A percentile compares a stretch with the other conserved stretches of the same genome.
Evolutionary conservation across 352 stramenopile species (phyloP).

Genomic region (Pelagophyceae sp.): DNA sequence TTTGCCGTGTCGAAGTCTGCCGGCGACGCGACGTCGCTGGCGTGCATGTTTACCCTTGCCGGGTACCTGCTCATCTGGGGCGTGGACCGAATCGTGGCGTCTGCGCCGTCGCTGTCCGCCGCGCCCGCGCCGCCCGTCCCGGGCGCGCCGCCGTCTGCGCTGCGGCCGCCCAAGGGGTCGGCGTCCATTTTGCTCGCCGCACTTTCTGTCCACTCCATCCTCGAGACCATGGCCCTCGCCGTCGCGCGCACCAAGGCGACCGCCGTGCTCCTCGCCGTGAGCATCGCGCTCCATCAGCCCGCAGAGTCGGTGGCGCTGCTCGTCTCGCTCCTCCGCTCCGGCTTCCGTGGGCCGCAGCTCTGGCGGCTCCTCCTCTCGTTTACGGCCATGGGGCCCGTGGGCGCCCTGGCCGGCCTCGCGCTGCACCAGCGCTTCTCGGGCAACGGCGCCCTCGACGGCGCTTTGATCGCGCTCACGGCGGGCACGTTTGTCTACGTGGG

Average conservation of each 20-base stretch:
- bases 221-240: conserved; percentile 70
- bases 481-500: conserved; percentile 78
- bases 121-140: background rate
- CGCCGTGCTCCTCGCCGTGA: conserved; percentile 58
- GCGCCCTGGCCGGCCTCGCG: conserved; percentile 54
- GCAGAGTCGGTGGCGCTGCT: conserved; percentile 70
- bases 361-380: conserved; percentile 61
- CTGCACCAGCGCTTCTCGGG: conserved; percentile 55
- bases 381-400: conserved; percentile 60
- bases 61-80: conserved; percentile 75
- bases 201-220: conserved; percentile 63
- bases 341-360: conserved; percentile 58
- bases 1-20: conserved; percentile 33
- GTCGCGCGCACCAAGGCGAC: conserved; percentile 56
- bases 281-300: conserved; percentile 67
- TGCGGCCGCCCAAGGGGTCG: conserved; percentile 32
- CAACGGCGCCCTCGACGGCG: conserved; percentile 47
- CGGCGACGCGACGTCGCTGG: conserved; percentile 32
- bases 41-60: conserved; percentile 51
- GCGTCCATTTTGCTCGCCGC: conserved; percentile 68
- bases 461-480: conserved; percentile 62
- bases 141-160: conserved; percentile 26
- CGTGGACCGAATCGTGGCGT: conserved; percentile 56
- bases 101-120: conserved; percentile 30
- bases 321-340: conserved; percentile 70